These are phyloP conservation scores for Alternaria burnsii DNA, from an alignment of 2,329 filamentous ascomycete genomes.

Conservation along the genomic window DNA sequence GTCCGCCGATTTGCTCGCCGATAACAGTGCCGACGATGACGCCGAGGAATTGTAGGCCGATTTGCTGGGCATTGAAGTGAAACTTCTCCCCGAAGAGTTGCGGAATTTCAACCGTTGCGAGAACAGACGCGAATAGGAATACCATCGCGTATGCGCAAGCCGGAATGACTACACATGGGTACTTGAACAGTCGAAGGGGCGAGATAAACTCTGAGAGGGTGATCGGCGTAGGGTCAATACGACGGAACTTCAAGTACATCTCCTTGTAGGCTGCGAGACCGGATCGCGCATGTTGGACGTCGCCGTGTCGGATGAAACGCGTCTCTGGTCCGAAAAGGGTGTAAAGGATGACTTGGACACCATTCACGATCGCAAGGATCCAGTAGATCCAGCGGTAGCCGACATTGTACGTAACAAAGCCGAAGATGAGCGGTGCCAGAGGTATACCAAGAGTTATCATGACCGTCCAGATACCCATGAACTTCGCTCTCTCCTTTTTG, in stretches of 20 bases:
- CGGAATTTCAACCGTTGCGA: conserved; percentile 67
- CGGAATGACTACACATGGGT: conserved; percentile 61
- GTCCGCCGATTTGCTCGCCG: conserved; percentile 66
- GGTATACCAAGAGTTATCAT: conserved; percentile 61
- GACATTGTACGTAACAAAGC: conserved; percentile 60
- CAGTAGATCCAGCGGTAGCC: conserved; percentile 68
- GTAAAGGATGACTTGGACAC: conserved; percentile 64
- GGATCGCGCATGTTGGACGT: conserved; percentile 38
- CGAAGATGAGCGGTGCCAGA: conserved; percentile 52
- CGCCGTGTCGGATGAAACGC: conserved; percentile 58
- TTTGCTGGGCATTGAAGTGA: conserved; percentile 64
- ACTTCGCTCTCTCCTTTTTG: conserved; percentile 62
- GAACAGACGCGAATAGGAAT: conserved; percentile 63
- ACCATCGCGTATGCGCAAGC: conserved; percentile 64
- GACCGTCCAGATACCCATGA: conserved; percentile 67
- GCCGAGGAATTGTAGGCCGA: conserved; percentile 66
- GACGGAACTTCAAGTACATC: conserved; percentile 57
- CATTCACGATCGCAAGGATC: conserved; percentile 66
- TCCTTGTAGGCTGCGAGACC: conserved; percentile 53
- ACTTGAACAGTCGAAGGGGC: conserved; percentile 58
- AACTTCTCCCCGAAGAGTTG: conserved; percentile 66
- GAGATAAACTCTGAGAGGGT: conserved; percentile 60
- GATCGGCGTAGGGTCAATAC: conserved; percentile 63
- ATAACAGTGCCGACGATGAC: conserved; percentile 66
- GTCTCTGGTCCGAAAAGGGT: conserved; percentile 62